phyloP scores from a whole-genome alignment of 768 basidiomycete genomes.

The Pleurotus tuoliensis region DNA sequence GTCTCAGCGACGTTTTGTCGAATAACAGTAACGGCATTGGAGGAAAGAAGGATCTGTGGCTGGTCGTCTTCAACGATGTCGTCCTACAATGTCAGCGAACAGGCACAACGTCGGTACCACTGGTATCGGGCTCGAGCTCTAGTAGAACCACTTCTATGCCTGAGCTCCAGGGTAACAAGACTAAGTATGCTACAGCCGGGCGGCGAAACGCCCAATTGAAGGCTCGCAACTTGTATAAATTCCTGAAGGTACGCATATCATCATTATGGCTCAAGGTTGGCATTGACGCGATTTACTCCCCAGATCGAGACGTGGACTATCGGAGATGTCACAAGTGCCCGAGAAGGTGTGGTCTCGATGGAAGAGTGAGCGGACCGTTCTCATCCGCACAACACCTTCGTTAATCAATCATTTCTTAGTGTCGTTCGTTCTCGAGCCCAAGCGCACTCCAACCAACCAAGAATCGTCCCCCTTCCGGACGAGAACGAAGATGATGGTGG shows the following conservation, averaged over 20 bases:
- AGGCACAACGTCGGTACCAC: constrained; percentile 81
- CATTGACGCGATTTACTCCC: background rate
- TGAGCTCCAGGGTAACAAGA: constrained; percentile 71
- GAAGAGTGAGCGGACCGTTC: constrained; percentile 64
- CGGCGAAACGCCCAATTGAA: constrained; percentile 72
- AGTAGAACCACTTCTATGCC: constrained; percentile 68
- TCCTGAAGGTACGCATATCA: constrained; percentile 63
- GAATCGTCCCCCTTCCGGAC: constrained; percentile 65
- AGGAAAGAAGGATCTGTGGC: constrained; percentile 87
- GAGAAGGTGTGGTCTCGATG: constrained; percentile 83
- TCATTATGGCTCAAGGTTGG: constrained; percentile 1
- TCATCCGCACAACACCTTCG: background rate
- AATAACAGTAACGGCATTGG: constrained; percentile 50
- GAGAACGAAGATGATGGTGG: constrained; percentile 54
- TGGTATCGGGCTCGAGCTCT: constrained; percentile 64
- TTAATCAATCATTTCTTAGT: constrained; percentile 30
- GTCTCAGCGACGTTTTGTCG: constrained; percentile 83
- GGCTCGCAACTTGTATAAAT: constrained; percentile 91
- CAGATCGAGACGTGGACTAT: constrained; percentile 90
- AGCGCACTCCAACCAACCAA: constrained; percentile 53
- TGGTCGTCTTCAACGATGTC: constrained; percentile 95
- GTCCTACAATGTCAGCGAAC: constrained; percentile 87
- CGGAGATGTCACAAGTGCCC: constrained; percentile 51
- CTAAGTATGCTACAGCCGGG: constrained; percentile 81
- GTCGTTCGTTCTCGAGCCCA: constrained; percentile 69